Conservation (phyloP, 169 alveolate species). For the Eimeria acervulina region DNA sequence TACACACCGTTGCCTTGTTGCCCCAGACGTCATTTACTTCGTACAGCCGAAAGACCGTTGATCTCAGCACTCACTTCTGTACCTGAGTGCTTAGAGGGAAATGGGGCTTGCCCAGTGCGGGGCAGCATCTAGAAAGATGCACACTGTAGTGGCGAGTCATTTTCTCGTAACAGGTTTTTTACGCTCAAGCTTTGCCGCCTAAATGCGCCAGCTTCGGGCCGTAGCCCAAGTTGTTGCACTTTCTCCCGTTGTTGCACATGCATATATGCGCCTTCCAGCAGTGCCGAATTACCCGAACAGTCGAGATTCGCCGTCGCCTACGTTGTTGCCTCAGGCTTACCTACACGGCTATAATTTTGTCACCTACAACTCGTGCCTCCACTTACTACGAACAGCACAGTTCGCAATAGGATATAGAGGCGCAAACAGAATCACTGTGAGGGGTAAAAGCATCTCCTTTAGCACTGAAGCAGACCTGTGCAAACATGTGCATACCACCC, state of each 20-base stretch:
- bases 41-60: background rate
- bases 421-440: background rate
- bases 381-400: background rate
- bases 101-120: background rate
- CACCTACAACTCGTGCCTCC: background rate
- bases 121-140: background rate
- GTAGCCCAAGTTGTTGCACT: background rate
- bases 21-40: background rate
- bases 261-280: background rate
- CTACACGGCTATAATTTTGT: background rate
- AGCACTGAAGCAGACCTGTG: background rate
- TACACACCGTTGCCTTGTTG: background rate
- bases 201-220: background rate
- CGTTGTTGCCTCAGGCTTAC: constrained; percentile 31
- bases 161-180: background rate
- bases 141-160: background rate
- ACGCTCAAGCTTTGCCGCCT: background rate
- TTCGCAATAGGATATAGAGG: background rate
- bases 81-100: background rate
- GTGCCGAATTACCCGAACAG: background rate
- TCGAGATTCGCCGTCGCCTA: background rate
- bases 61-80: background rate
- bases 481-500: background rate
- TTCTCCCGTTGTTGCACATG: background rate
- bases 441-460: background rate